Evolutionary conservation across 306 rosid genomes (phyloP).

Genomic region (Quillaja saponaria): DNA sequence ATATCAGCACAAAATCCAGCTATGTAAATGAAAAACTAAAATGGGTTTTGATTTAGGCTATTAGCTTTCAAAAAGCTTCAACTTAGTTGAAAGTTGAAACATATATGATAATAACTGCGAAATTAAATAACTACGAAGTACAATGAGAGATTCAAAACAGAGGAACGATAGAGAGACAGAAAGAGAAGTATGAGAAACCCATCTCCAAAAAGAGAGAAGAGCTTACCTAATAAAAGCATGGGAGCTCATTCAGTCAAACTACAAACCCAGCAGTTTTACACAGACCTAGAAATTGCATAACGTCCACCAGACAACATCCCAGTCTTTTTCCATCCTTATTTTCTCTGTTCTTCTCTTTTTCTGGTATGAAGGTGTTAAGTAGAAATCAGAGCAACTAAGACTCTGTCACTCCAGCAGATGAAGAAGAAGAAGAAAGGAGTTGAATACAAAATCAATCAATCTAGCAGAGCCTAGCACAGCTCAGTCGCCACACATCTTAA

Average conservation of each 20-base stretch:
- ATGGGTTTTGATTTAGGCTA: slow-evolving; percentile 1
- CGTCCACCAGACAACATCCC: slow-evolving; percentile 8
- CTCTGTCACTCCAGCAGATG: not conserved
- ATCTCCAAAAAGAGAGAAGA: not conserved
- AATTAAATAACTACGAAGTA: not conserved
- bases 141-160: not conserved
- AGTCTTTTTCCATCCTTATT: not conserved
- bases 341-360: not conserved
- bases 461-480: not conserved
- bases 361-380: not conserved
- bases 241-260: slow-evolving; percentile 74
- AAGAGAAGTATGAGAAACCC: not conserved
- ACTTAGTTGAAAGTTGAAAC: not conserved
- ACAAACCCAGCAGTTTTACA: slow-evolving; percentile 23
- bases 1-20: not conserved
- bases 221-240: slow-evolving; percentile 85
- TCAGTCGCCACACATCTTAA: slow-evolving; percentile 16
- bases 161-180: not conserved
- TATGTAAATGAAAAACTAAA: not conserved
- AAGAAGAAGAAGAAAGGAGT: not conserved
- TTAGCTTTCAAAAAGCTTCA: not conserved
- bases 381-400: not conserved
- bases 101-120: not conserved
- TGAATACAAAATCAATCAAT: not conserved
- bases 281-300: slow-evolving; percentile 18